A percentile compares a stretch with the other conserved stretches of the same genome.
These are phyloP conservation scores for Macrolepiota dolichaula DNA, from an alignment of 768 basidiomycete species.

Conservation along the genomic window DNA sequence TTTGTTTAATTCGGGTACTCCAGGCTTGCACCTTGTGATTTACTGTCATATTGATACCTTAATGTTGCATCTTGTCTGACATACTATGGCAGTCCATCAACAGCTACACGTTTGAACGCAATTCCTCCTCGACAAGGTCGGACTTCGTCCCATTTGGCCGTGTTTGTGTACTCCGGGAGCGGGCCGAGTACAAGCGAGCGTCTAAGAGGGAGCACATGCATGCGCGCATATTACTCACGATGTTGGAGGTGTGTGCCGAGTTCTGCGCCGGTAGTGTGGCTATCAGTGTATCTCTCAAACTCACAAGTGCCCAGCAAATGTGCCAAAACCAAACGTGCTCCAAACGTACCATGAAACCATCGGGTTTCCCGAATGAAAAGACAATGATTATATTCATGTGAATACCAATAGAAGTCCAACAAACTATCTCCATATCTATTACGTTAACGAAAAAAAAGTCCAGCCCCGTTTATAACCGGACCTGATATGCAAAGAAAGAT, in stretches of 20 bases:
- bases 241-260: too few species aligned
- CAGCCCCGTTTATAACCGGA: neutral
- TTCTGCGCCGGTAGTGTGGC: too few species aligned
- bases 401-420: neutral
- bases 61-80: constrained; percentile 1
- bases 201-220: too few species aligned
- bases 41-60: neutral
- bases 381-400: neutral
- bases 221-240: too few species aligned
- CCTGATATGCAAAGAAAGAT: neutral
- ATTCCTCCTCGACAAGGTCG: too few species aligned
- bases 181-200: too few species aligned
- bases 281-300: too few species aligned
- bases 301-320: too few species aligned
- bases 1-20: constrained; percentile 6
- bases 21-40: constrained; percentile 1
- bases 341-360: neutral
- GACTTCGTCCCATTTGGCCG: too few species aligned
- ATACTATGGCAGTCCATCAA: neutral
- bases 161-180: too few species aligned
- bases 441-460: neutral
- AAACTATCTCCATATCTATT: neutral
- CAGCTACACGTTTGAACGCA: too few species aligned
- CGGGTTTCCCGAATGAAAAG: neutral
- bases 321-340: neutral